These are phyloP conservation scores for Paxillus ammoniavirescens DNA, from an alignment of 768 basidiomycete species.

Conservation along the genomic window DNA sequence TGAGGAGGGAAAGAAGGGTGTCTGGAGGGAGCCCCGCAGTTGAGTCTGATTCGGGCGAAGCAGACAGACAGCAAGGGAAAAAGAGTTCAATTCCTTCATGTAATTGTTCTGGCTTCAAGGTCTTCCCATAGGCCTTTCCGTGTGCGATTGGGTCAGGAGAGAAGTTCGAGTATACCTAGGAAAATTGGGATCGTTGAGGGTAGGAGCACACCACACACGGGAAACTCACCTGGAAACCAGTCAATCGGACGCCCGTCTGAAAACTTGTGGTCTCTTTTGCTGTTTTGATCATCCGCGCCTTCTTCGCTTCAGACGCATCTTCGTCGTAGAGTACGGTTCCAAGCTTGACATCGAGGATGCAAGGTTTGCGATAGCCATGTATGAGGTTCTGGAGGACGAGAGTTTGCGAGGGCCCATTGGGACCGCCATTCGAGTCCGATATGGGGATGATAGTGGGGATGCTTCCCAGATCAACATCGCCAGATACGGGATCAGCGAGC, in stretches of 20 bases:
- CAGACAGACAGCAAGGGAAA: constrained; percentile 55
- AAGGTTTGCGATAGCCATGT: constrained; percentile 72
- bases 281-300: constrained; percentile 68
- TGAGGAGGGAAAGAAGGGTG: constrained; percentile 57
- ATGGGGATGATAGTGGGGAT: constrained; percentile 23
- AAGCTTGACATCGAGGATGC: constrained; percentile 90
- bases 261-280: constrained; percentile 71
- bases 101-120: constrained; percentile 66
- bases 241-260: constrained; percentile 77
- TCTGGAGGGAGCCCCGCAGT: constrained; percentile 53
- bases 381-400: constrained; percentile 86
- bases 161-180: constrained; percentile 70
- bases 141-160: constrained; percentile 57
- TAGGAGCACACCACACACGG: neutral
- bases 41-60: constrained; percentile 9
- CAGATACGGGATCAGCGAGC: constrained; percentile 15
- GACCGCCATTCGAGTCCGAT: constrained; percentile 39
- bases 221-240: constrained; percentile 80
- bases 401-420: constrained; percentile 44
- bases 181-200: neutral
- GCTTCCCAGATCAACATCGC: neutral
- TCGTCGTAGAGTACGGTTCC: constrained; percentile 87
- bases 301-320: constrained; percentile 65
- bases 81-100: constrained; percentile 75
- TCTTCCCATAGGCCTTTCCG: constrained; percentile 76